phyloP scores from a whole-genome alignment of 73 alveolate genomes.

The Stentor roeselii region DNA sequence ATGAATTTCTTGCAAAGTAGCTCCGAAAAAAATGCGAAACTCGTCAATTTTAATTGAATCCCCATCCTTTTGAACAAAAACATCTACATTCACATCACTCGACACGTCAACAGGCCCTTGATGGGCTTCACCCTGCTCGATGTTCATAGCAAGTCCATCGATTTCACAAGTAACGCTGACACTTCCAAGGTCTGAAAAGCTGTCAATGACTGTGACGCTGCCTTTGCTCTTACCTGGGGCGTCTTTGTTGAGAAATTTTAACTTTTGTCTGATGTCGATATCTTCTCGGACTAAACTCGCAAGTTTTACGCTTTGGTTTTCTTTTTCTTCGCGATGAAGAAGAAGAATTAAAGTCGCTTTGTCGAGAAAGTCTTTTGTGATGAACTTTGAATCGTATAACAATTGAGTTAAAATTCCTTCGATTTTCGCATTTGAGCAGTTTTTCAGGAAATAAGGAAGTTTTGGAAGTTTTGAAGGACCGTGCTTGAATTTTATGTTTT shows the following conservation, averaged over 20 bases:
- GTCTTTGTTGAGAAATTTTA: background rate
- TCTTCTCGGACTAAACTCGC: background rate
- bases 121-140: background rate
- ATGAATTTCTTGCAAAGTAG: background rate
- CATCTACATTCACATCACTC: background rate
- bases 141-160: background rate
- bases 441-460: background rate
- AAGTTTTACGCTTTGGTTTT: background rate
- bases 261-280: background rate
- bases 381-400: background rate
- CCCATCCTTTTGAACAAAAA: background rate
- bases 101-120: background rate
- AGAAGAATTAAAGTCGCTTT: background rate
- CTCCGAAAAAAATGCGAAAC: background rate
- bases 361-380: background rate
- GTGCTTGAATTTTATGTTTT: background rate
- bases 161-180: background rate
- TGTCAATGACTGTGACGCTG: background rate
- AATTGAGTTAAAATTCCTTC: background rate
- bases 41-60: background rate
- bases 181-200: background rate
- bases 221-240: background rate
- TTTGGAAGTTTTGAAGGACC: background rate
- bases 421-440: background rate
- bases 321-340: background rate